Evolutionary conservation across 805 yeast genomes (phyloP).

Genomic region (Jamesozyma hellenica): DNA sequence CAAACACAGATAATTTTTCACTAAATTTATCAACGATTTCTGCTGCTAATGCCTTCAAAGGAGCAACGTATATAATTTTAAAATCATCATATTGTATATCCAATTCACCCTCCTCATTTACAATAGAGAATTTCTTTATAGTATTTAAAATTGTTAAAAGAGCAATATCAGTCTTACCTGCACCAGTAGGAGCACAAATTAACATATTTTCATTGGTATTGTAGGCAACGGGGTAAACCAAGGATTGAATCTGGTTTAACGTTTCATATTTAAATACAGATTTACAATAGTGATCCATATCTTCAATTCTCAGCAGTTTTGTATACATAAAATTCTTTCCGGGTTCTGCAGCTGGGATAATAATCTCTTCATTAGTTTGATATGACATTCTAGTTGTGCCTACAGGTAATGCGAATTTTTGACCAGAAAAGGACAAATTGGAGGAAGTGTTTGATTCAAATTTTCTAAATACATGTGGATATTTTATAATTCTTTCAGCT

Average conservation of each 20-base stretch:
- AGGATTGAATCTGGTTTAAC: constrained; percentile 78
- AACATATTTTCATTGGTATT: constrained; percentile 89
- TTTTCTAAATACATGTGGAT: constrained; percentile 80
- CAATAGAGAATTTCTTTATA: constrained; percentile 58
- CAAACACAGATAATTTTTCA: constrained; percentile 70
- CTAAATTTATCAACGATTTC: constrained; percentile 90
- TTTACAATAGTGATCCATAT: constrained; percentile 67
- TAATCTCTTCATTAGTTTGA: constrained; percentile 66
- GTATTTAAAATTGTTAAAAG: constrained; percentile 69
- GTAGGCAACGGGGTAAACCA: constrained; percentile 87
- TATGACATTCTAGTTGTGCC: constrained; percentile 63
- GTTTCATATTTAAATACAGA: constrained; percentile 77
- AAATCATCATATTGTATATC: constrained; percentile 75
- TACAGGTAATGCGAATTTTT: constrained; percentile 64
- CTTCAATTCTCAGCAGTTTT: constrained; percentile 45
- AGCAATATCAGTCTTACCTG: constrained; percentile 95
- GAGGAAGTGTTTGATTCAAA: constrained; percentile 48
- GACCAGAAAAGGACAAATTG: constrained; percentile 70
- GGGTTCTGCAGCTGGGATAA: constrained; percentile 62
- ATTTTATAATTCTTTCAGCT: constrained; percentile 38
- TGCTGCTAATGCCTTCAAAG: constrained; percentile 88
- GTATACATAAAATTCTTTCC: constrained; percentile 38
- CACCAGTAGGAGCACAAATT: constrained; percentile 96
- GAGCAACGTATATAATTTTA: constrained; percentile 88
- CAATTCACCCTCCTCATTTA: constrained; percentile 39